Evolutionary conservation across 805 yeast species (phyloP).

Genomic region (Gaillardinia entomophila): DNA sequence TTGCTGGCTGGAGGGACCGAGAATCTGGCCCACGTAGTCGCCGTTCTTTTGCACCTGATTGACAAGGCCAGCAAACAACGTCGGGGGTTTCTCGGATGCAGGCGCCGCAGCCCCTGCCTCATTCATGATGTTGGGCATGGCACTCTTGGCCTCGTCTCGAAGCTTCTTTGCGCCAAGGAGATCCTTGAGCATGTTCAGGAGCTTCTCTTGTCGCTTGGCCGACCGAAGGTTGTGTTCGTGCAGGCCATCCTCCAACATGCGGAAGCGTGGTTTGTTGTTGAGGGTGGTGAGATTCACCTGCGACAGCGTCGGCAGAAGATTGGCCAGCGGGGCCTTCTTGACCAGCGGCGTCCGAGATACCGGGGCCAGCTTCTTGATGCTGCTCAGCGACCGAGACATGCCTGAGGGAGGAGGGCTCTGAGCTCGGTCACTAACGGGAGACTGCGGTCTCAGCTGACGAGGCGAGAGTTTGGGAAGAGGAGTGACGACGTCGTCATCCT

Average conservation of each 20-base stretch:
- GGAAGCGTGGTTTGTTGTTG: slow-evolving; percentile 40
- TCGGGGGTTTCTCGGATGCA: slow-evolving; percentile 54
- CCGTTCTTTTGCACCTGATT: slow-evolving; percentile 45
- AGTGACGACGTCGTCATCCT: not conserved
- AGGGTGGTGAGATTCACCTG: slow-evolving; percentile 6
- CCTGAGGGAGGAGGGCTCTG: not conserved
- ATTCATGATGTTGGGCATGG: slow-evolving; percentile 61
- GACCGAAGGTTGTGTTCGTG: slow-evolving; percentile 79
- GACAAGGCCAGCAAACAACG: slow-evolving; percentile 62
- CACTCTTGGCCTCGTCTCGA: slow-evolving; percentile 65
- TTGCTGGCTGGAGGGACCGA: slow-evolving; percentile 9
- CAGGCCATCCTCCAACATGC: slow-evolving; percentile 56
- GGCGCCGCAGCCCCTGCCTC: slow-evolving; percentile 1
- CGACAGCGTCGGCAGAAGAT: slow-evolving; percentile 6
- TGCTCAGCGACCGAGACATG: not conserved
- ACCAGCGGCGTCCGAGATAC: slow-evolving; percentile 16
- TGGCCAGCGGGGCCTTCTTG: slow-evolving; percentile 7
- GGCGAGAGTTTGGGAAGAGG: not conserved
- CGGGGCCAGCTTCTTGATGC: slow-evolving; percentile 6
- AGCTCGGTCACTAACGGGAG: not conserved
- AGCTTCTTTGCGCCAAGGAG: slow-evolving; percentile 68
- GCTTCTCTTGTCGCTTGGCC: slow-evolving; percentile 73
- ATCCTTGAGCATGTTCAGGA: slow-evolving; percentile 69
- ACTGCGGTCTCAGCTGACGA: not conserved
- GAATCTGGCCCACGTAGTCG: slow-evolving; percentile 2